Conservation (phyloP, 805 yeast genomes). For the Groenewaldozyma salmanticensis region DNA sequence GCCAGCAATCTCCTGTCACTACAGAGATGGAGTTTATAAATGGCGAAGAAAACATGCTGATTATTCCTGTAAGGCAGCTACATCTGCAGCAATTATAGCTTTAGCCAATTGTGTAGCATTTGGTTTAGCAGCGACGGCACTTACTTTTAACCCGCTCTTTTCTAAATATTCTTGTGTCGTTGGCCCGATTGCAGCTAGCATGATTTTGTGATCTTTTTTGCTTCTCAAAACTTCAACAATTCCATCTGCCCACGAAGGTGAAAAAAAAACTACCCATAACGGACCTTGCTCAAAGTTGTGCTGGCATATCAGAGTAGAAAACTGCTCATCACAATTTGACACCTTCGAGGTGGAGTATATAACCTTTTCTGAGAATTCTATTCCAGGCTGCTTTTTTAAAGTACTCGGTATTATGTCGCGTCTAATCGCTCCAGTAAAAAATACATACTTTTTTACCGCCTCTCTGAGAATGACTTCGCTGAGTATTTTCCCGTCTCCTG, state of each 20-base stretch:
- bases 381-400: constrained; percentile 32
- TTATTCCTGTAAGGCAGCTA: too few species aligned
- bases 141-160: constrained; percentile 43
- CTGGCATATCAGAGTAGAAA: constrained; percentile 17
- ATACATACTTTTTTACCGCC: constrained; percentile 31
- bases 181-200: constrained; percentile 84
- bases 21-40: too few species aligned
- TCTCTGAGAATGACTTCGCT: constrained; percentile 48
- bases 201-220: constrained; percentile 20
- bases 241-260: constrained; percentile 76
- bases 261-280: constrained; percentile 76
- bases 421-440: constrained; percentile 80
- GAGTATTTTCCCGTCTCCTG: constrained; percentile 72
- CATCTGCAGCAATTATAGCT: too few species aligned
- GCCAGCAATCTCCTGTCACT: too few species aligned
- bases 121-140: constrained; percentile 63
- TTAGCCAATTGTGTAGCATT: constrained; percentile 49
- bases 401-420: constrained; percentile 70
- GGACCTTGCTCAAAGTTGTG: constrained; percentile 11
- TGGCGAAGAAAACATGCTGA: too few species aligned
- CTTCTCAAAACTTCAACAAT: constrained; percentile 42
- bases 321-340: constrained; percentile 33
- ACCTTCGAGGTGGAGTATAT: constrained; percentile 59
- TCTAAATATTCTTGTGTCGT: constrained; percentile 62
- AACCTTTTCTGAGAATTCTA: constrained; percentile 46